Percentiles rank a stretch among this genome's conserved stretches.
phyloP scores from a whole-genome alignment of 1,139 yeast genomes.

The Suhomyces guaymorum region DNA sequence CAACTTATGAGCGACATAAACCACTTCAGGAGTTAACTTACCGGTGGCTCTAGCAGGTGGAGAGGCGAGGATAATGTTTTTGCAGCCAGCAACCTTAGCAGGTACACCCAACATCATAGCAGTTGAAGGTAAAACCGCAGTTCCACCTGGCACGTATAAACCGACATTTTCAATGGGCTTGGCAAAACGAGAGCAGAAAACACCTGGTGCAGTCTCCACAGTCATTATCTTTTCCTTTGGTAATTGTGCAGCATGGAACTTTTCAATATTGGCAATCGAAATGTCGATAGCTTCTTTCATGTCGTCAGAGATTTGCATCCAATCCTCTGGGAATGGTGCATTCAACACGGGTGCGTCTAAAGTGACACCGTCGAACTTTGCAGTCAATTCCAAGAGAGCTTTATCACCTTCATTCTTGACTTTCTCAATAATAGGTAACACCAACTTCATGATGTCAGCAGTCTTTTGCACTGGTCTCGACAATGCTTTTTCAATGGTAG shows the following conservation, averaged over 20 bases:
- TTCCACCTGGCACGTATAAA: constrained; percentile 96
- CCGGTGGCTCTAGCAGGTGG: constrained; percentile 95
- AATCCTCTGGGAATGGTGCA: constrained; percentile 83
- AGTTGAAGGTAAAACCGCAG: constrained; percentile 96
- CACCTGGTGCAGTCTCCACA: constrained; percentile 96
- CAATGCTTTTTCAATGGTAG: constrained; percentile 57
- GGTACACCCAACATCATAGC: constrained; percentile 98
- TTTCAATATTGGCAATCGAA: constrained; percentile 83
- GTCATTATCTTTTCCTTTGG: constrained; percentile 64
- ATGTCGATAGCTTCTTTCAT: constrained; percentile 84
- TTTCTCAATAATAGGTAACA: constrained; percentile 80
- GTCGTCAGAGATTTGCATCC: constrained; percentile 75
- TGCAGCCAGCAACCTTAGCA: constrained; percentile 98
- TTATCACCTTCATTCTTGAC: constrained; percentile 80
- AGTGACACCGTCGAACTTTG: constrained; percentile 83
- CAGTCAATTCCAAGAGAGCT: constrained; percentile 83
- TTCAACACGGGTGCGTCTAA: constrained; percentile 68
- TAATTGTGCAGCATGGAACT: constrained; percentile 92
- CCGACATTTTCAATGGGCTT: constrained; percentile 95
- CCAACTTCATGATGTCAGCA: constrained; percentile 86
- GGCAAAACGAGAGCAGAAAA: constrained; percentile 88
- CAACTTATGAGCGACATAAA: constrained; percentile 92
- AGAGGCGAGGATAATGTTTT: constrained; percentile 91
- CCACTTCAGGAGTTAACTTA: constrained; percentile 92
- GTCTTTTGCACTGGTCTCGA: constrained; percentile 91